Conservation (phyloP, 805 yeast genomes). For the Schwanniomyces sp. region DNA sequence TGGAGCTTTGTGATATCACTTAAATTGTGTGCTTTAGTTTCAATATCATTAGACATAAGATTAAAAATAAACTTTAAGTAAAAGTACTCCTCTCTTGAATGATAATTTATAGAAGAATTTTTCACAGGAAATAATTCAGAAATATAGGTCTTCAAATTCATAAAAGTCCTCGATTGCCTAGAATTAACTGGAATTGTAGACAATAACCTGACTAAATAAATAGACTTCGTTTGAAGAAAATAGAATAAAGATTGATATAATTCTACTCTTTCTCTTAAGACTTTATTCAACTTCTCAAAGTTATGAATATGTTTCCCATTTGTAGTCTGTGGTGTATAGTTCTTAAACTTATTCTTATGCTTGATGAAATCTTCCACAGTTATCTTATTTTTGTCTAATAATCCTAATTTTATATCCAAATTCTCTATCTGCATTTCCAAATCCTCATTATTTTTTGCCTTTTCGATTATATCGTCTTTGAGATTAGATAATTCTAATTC, state of each 20-base stretch:
- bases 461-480: slow-evolving; percentile 68
- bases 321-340: slow-evolving; percentile 15
- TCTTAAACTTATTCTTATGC: slow-evolving; percentile 34
- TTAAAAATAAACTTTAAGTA: slow-evolving; percentile 57
- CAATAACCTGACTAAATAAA: slow-evolving; percentile 62
- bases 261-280: slow-evolving; percentile 55
- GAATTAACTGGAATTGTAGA: slow-evolving; percentile 24
- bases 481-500: slow-evolving; percentile 67
- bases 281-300: slow-evolving; percentile 34
- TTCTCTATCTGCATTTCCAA: slow-evolving; percentile 74
- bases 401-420: slow-evolving; percentile 73
- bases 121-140: slow-evolving; percentile 31
- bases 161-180: slow-evolving; percentile 20
- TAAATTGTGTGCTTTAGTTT: slow-evolving; percentile 21
- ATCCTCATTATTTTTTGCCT: slow-evolving; percentile 67
- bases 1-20: slow-evolving; percentile 41
- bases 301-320: slow-evolving; percentile 15
- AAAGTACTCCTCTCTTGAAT: slow-evolving; percentile 70
- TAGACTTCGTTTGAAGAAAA: slow-evolving; percentile 79
- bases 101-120: slow-evolving; percentile 25
- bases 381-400: slow-evolving; percentile 77
- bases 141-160: slow-evolving; percentile 22
- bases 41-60: slow-evolving; percentile 43
- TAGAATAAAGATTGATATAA: slow-evolving; percentile 77
- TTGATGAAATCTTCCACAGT: slow-evolving; percentile 69